A percentile compares a stretch with the other conserved stretches of the same genome.
phyloP scores from a whole-genome alignment of 2,329 filamentous ascomycete genomes.

The Microdochium nivale region DNA sequence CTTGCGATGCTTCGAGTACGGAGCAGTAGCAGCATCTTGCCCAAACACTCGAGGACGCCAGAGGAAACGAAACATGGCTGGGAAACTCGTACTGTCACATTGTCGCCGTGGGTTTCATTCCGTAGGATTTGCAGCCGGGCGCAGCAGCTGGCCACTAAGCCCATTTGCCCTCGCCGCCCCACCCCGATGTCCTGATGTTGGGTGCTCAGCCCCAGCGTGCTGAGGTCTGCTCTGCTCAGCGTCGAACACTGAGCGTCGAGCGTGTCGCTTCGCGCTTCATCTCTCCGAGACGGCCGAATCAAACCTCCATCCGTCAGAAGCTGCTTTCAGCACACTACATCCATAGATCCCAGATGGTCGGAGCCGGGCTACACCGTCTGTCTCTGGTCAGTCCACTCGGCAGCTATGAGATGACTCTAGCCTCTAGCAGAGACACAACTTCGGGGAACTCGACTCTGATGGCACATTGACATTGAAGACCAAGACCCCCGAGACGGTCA shows the following conservation, averaged over 20 bases:
- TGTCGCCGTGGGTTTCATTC: neutral
- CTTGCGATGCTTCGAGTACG: too few relatives aligned
- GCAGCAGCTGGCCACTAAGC: neutral
- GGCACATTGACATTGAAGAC: too few relatives aligned
- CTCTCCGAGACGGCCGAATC: neutral
- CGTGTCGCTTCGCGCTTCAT: neutral
- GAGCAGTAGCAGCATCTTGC: too few relatives aligned
- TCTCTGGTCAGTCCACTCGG: too few relatives aligned
- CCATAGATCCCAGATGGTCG: too few relatives aligned
- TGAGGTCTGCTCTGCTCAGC: neutral
- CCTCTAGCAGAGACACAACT: neutral
- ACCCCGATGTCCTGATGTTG: neutral
- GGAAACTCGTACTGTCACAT: neutral
- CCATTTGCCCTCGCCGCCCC: neutral
- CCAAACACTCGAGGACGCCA: too few relatives aligned
- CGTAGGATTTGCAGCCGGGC: neutral
- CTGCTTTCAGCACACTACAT: neutral
- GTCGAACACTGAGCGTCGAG: neutral
- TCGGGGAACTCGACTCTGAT: neutral
- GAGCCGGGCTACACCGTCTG: too few relatives aligned
- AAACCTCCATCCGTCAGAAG: neutral
- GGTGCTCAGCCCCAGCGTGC: neutral
- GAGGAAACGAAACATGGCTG: neutral
- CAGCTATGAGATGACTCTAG: too few relatives aligned
- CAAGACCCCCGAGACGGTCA: neutral